Conservation (phyloP, 176 grass and related monocot species). For the Leersia perrieri region DNA sequence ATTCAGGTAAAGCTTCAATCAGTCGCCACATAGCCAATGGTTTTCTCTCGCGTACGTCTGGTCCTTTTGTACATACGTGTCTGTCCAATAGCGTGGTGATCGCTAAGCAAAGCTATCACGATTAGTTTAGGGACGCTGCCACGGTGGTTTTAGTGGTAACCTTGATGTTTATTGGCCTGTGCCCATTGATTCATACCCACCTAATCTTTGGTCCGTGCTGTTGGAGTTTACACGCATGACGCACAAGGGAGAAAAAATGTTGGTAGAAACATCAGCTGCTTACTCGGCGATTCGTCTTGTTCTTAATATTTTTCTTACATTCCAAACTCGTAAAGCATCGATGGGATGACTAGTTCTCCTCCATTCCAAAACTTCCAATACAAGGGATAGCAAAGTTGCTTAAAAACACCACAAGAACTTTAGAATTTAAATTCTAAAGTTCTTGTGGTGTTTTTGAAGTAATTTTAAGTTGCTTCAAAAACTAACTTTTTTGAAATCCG, state of each 20-base stretch:
- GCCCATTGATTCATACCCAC: not conserved
- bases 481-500: too few relatives aligned
- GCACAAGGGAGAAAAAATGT: not conserved
- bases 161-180: not conserved
- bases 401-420: too few relatives aligned
- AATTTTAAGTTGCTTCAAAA: too few relatives aligned
- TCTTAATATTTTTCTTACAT: not conserved
- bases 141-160: not conserved
- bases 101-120: not conserved
- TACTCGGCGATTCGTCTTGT: not conserved
- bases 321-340: not conserved
- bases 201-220: slow-evolving; percentile 21
- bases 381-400: too few relatives aligned
- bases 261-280: not conserved
- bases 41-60: not conserved
- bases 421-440: too few relatives aligned
- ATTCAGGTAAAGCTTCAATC: slow-evolving; percentile 6
- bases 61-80: not conserved
- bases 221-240: slow-evolving; percentile 10
- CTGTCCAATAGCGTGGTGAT: not conserved
- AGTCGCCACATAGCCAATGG: not conserved
- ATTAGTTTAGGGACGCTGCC: not conserved
- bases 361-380: too few relatives aligned
- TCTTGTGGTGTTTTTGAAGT: too few relatives aligned
- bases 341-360: not conserved